Conservation (phyloP, 495 filamentous ascomycete species). For the Aspergillus indologenus region DNA sequence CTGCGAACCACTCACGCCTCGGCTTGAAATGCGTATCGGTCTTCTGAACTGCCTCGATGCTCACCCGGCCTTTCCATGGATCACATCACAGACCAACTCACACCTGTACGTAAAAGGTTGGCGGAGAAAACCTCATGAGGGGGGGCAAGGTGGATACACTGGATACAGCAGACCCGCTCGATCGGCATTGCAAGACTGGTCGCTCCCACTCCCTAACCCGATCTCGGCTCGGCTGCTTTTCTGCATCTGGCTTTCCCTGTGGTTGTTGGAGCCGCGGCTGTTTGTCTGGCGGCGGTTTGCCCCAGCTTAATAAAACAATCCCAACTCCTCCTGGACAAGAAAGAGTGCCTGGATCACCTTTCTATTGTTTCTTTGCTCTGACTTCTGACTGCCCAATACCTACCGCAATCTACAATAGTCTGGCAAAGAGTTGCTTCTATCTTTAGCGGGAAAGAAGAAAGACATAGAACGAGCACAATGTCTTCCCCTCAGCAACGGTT, state of each 20-base stretch:
- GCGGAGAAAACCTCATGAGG: background rate
- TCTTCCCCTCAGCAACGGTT: slow-evolving; percentile 44
- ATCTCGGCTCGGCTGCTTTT: slow-evolving; percentile 22
- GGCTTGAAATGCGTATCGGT: background rate
- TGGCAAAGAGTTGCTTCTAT: too few species aligned
- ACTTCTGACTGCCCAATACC: too few species aligned
- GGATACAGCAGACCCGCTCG: background rate
- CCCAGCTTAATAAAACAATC: slow-evolving; percentile 3
- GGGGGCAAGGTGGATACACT: background rate
- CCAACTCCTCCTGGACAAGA: background rate
- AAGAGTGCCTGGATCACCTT: background rate
- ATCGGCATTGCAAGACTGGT: background rate
- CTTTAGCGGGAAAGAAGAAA: background rate
- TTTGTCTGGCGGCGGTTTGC: slow-evolving; percentile 4
- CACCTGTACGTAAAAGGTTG: background rate
- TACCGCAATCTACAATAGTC: too few species aligned
- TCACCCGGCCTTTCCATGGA: background rate
- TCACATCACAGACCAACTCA: background rate
- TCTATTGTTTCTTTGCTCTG: too few species aligned
- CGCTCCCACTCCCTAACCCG: background rate
- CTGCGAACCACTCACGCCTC: background rate
- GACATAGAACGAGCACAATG: slow-evolving; percentile 21
- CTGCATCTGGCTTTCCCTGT: slow-evolving; percentile 1
- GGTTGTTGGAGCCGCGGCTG: slow-evolving; percentile 19
- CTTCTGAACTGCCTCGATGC: background rate